Base-by-base conservation (phyloP, 2,329 filamentous ascomycete species). In the Fusarium nelsonii region DNA sequence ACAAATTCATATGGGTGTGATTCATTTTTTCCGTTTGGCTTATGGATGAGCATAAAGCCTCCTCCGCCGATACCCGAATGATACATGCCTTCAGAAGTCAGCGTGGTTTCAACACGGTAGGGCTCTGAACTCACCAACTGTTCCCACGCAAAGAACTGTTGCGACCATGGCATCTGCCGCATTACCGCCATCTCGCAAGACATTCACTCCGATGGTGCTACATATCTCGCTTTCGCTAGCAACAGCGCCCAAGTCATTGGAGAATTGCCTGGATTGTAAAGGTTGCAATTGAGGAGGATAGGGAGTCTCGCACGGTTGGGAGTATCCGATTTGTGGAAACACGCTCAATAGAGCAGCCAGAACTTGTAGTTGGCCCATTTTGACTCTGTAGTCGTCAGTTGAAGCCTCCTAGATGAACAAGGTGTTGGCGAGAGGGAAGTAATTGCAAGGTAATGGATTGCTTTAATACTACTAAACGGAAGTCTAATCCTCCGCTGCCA, bases 21-120 rank as follows among this genome's bases (percentile, higher is more conserved):
- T 4, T 40, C 16, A 16, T 55, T 45, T 9, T 54, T 34, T 7
- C 90, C 90, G 65, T 91, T 85, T 7, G 85, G 79, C 4, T 84
- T 80, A 63, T 90, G 85, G n/a, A 94, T 84, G 4, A 94, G 82
- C 85, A 92, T 88, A 78, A 96, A 96, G 2, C 93, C 92, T 15
- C 92, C 92, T 5, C 93, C 92, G 8, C 91, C 91, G 58, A 95
- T 88, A 6, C 92, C 92, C 69, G 80, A 82, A 73, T 91, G 89
- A 66, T 91, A 90, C 87, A 90, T 90, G 45, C 81, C 70, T 73
- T 4, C 1, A 14, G n/a, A 28, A 10, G 12, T 63, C 1, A 61
- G 33, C 7, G 3, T 0, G 2, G 1, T 1, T 12, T 8, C 2
- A 2, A 4, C 8, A 2, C 4, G 8, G 1, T 8, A 3, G 2